These are phyloP conservation scores for Podaxis pistillaris DNA, from an alignment of 768 basidiomycete genomes.

Conservation along the genomic window DNA sequence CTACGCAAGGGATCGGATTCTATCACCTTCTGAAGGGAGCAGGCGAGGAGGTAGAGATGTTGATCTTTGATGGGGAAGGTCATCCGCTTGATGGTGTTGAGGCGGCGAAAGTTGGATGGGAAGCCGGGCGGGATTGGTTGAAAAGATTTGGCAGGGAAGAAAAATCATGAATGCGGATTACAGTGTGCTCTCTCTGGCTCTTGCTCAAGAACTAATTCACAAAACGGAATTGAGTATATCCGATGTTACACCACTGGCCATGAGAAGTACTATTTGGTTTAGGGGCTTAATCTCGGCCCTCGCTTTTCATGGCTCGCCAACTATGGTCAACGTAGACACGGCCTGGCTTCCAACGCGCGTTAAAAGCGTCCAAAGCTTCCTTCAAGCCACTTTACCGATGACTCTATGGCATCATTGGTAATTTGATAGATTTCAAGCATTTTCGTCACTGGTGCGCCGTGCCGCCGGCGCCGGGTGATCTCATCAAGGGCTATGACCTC, in stretches of 20 bases:
- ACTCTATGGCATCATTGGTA: neutral
- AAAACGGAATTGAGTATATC: neutral
- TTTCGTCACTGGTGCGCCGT: neutral
- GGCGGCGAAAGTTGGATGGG: constrained; percentile 50
- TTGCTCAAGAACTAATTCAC: neutral
- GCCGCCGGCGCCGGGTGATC: neutral
- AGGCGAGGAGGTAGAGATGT: constrained; percentile 48
- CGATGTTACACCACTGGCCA: neutral
- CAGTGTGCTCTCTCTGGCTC: neutral
- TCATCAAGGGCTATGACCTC: neutral
- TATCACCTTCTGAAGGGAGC: constrained; percentile 63
- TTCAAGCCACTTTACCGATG: neutral
- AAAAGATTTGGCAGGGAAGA: constrained; percentile 13
- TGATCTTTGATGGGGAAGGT: constrained; percentile 58
- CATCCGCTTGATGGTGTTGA: constrained; percentile 68
- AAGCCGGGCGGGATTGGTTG: constrained; percentile 54
- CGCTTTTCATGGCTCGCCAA: neutral
- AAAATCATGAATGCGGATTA: neutral
- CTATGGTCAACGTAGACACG: neutral
- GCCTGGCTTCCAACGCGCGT: neutral
- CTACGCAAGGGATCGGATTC: constrained; percentile 58
- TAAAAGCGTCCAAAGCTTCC: neutral
- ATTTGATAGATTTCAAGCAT: neutral
- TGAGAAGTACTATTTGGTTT: neutral
- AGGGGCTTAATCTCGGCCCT: neutral